Conservation (phyloP, 352 stramenopile species). For the Paralagenidium karlingii region DNA sequence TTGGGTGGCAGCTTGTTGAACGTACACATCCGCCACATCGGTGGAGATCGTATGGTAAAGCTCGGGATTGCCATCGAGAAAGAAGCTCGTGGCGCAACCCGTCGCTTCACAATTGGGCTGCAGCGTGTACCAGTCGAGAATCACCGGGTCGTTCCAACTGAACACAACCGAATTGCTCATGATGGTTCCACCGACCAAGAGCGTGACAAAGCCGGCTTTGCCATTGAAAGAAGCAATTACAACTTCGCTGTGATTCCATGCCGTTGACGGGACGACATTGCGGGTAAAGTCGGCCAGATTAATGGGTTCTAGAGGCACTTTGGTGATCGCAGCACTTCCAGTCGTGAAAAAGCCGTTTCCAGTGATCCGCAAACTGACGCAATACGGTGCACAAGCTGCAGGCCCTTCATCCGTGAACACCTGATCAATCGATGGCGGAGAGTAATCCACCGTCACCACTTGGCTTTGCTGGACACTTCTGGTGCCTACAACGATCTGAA, state of each 20-base stretch:
- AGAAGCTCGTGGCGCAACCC: slow-evolving; percentile 34
- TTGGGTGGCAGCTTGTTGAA: slow-evolving; percentile 21
- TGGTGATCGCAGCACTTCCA: slow-evolving; percentile 23
- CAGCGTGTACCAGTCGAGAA: slow-evolving; percentile 46
- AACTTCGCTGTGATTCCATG: slow-evolving; percentile 31
- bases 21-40: slow-evolving; percentile 9
- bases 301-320: slow-evolving; percentile 16
- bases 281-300: slow-evolving; percentile 12
- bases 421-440: slow-evolving; percentile 23
- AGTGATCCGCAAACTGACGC: slow-evolving; percentile 31
- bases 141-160: slow-evolving; percentile 39
- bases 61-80: slow-evolving; percentile 23
- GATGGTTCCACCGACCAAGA: slow-evolving; percentile 26
- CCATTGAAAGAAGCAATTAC: slow-evolving; percentile 23
- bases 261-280: slow-evolving; percentile 8
- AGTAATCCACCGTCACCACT: slow-evolving; percentile 19
- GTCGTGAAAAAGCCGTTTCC: slow-evolving; percentile 36
- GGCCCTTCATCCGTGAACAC: slow-evolving; percentile 53
- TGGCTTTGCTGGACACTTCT: slow-evolving; percentile 24
- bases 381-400: slow-evolving; percentile 21
- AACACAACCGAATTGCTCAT: slow-evolving; percentile 39
- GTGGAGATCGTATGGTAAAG: slow-evolving; percentile 19
- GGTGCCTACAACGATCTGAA: slow-evolving; percentile 23
- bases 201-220: slow-evolving; percentile 28
- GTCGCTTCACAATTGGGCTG: slow-evolving; percentile 16